These are phyloP conservation scores for Boletus patriciae DNA, from an alignment of 768 basidiomycete species.

Conservation along the genomic window DNA sequence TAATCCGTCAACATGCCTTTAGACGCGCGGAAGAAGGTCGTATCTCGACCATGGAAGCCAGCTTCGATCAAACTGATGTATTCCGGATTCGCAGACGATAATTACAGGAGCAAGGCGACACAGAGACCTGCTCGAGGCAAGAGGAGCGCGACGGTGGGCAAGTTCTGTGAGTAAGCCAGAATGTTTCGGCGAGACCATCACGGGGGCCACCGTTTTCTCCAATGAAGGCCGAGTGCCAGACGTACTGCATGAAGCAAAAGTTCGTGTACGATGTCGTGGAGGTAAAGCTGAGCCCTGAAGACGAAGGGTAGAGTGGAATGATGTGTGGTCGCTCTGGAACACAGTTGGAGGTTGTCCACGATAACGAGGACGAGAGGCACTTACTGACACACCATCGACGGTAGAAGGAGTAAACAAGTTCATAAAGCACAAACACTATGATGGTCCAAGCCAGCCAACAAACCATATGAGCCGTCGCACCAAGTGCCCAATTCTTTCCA, in stretches of 20 bases:
- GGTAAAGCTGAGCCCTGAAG: slow-evolving; percentile 72
- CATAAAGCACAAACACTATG: slow-evolving; percentile 73
- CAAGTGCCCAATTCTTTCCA: slow-evolving; percentile 79
- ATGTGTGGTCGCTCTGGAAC: slow-evolving; percentile 76
- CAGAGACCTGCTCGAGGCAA: slow-evolving; percentile 79
- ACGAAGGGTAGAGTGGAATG: slow-evolving; percentile 79
- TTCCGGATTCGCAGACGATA: slow-evolving; percentile 50
- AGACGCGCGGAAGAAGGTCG: slow-evolving; percentile 65
- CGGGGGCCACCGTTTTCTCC: slow-evolving; percentile 48
- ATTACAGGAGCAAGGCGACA: slow-evolving; percentile 69
- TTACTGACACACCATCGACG: slow-evolving; percentile 78
- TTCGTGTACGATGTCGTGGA: slow-evolving; percentile 78
- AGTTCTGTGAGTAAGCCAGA: slow-evolving; percentile 83
- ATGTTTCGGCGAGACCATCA: slow-evolving; percentile 77
- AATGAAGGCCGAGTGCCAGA: slow-evolving; percentile 69
- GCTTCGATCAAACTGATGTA: slow-evolving; percentile 47
- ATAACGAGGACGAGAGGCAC: slow-evolving; percentile 36
- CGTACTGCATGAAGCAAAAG: slow-evolving; percentile 81
- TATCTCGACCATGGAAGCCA: slow-evolving; percentile 56
- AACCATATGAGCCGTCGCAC: slow-evolving; percentile 77
- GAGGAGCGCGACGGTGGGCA: slow-evolving; percentile 77
- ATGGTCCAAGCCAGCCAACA: slow-evolving; percentile 78
- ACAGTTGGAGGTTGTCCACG: slow-evolving; percentile 4
- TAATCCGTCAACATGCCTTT: slow-evolving; percentile 73
- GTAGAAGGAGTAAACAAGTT: slow-evolving; percentile 70